Evolutionary conservation across 176 grass and related monocot species (phyloP).

Genomic region (Avena eriantha): DNA sequence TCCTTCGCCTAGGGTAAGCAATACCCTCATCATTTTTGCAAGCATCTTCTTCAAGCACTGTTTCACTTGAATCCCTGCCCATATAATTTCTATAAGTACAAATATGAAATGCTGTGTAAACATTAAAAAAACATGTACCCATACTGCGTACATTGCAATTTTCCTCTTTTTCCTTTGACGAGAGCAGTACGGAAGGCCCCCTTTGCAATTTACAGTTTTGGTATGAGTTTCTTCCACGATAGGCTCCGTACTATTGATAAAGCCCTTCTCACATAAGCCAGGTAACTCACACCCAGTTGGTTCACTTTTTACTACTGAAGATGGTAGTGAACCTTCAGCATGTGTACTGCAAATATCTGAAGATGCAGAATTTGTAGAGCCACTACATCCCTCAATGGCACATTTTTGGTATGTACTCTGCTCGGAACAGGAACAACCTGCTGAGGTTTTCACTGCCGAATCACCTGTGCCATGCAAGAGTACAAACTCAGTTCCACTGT

Average conservation of each 20-base stretch:
- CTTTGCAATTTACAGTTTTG: conserved; percentile 29
- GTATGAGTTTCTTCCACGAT: not conserved
- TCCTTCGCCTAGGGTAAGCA: conserved; percentile 52
- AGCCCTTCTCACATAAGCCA: conserved; percentile 21
- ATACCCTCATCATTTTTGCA: conserved; percentile 20
- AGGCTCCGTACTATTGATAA: conserved; percentile 20
- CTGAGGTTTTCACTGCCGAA: no score
- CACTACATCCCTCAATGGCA: no score
- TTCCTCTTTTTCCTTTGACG: conserved; percentile 61
- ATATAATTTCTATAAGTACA: conserved; percentile 26
- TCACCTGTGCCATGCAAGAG: no score
- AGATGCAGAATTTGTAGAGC: no score
- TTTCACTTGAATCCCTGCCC: conserved; percentile 71
- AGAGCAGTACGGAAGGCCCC: conserved; percentile 30
- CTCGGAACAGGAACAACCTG: no score
- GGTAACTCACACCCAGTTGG: conserved; percentile 18
- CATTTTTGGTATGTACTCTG: no score
- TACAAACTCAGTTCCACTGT: not conserved
- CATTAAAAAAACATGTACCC: conserved; percentile 43
- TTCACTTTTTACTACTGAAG: conserved; percentile 50
- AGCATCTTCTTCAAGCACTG: conserved; percentile 66
- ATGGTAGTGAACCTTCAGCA: conserved; percentile 32
- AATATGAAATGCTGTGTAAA: conserved; percentile 1
- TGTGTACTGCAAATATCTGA: not conserved
- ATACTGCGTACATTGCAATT: conserved; percentile 57